Percentiles rank a stretch among this genome's conserved stretches.
These are phyloP conservation scores for Chlorella sp. DNA, from an alignment of 139 green algal genomes.

Conservation along the genomic window DNA sequence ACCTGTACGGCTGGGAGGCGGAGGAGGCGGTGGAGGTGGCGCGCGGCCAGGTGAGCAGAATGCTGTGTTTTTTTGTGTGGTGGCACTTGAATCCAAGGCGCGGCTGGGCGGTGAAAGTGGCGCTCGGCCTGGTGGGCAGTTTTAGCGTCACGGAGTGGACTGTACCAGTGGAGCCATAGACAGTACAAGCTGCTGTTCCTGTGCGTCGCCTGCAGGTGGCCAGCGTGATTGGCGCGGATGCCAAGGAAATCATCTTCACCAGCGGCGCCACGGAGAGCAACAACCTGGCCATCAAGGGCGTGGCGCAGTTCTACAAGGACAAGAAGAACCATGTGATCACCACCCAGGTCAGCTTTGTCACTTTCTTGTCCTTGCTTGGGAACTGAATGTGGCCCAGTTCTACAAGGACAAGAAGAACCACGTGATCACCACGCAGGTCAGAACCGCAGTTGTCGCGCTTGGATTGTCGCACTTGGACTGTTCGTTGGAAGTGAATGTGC, in stretches of 20 bases:
- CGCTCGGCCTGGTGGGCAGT: conserved; percentile 71
- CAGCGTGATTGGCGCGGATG: conserved; percentile 87
- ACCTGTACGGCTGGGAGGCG: conserved; percentile 97
- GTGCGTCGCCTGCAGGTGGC: conserved; percentile 78
- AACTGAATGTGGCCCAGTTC: too few relatives aligned
- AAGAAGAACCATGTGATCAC: conserved; percentile 98
- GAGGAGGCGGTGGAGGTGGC: conserved; percentile 95
- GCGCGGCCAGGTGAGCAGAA: conserved; percentile 65
- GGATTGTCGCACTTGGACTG: too few relatives aligned
- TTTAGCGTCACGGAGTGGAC: too few relatives aligned
- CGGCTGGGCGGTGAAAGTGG: conserved; percentile 94
- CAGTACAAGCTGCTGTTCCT: too few relatives aligned
- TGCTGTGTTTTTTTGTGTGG: background rate
- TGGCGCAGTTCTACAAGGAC: conserved; percentile 94
- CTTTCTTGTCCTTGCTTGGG: too few relatives aligned
- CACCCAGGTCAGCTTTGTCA: conserved; percentile 93
- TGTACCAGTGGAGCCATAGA: too few relatives aligned
- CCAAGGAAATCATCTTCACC: conserved; percentile 99
- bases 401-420: conserved; percentile 96
- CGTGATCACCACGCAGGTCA: conserved; percentile 97
- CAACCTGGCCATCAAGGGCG: conserved; percentile 98
- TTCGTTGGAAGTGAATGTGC: too few relatives aligned
- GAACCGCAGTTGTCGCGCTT: too few relatives aligned
- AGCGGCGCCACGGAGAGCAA: conserved; percentile 97
- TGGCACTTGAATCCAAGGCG: too few relatives aligned